These are phyloP conservation scores for Pascua sp. DNA, from an alignment of 1,284 basidiomycete species.

Conservation along the genomic window DNA sequence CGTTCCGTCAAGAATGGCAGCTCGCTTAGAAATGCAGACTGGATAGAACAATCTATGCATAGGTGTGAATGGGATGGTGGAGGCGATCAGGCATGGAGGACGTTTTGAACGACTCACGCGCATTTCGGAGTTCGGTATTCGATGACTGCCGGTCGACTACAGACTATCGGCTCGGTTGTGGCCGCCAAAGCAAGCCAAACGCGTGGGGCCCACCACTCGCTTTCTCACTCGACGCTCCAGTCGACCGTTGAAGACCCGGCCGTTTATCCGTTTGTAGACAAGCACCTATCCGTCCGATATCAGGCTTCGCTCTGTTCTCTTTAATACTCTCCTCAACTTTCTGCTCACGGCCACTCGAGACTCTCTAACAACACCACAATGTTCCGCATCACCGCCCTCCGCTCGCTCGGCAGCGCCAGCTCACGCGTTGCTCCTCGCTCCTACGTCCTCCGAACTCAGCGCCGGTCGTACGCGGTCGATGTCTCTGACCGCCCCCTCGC, in stretches of 20 bases:
- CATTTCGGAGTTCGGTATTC: neutral
- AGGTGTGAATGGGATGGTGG: neutral
- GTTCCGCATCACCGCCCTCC: conserved; percentile 1
- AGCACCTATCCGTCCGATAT: neutral
- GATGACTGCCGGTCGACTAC: neutral
- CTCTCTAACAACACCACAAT: neutral
- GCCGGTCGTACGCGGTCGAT: neutral
- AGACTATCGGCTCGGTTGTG: neutral
- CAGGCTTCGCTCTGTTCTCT: neutral
- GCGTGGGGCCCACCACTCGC: neutral
- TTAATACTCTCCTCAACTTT: neutral
- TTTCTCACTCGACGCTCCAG: neutral
- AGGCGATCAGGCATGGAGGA: neutral
- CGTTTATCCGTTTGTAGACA: neutral
- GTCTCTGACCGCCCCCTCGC: conserved; percentile 57
- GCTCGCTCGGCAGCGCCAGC: conserved; percentile 2
- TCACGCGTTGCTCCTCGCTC: neutral
- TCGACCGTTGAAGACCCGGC: neutral
- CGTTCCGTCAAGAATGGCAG: conserved; percentile 15
- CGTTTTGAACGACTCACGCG: neutral
- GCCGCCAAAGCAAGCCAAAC: conserved; percentile 1
- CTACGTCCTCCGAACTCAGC: too few relatives aligned
- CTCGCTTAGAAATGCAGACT: neutral
- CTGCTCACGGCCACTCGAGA: neutral
- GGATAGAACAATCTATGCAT: neutral